Evolutionary conservation across 2,329 filamentous ascomycete genomes (phyloP).

Genomic region (Calonectria crousiana): DNA sequence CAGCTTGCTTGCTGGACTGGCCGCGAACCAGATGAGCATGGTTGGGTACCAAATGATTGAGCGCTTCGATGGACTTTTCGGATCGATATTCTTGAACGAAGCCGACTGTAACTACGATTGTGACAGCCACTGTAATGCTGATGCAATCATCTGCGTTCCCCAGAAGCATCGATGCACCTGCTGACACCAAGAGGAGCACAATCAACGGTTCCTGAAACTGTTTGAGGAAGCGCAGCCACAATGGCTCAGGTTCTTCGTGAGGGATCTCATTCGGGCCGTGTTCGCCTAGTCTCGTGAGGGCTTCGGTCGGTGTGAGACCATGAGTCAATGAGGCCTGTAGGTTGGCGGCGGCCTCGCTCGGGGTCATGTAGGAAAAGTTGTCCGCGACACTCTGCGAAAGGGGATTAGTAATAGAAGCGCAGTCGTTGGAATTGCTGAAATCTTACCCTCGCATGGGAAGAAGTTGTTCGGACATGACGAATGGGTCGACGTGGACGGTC

Average conservation of each 20-base stretch:
- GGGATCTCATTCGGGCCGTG: conserved; percentile 95
- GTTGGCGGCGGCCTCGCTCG: conserved; percentile 80
- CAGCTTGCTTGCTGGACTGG: conserved; percentile 51
- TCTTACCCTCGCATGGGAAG: conserved; percentile 67
- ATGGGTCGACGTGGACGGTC: conserved; percentile 45
- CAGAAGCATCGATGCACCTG: conserved; percentile 87
- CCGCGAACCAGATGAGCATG: conserved; percentile 93
- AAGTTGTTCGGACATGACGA: conserved; percentile 62
- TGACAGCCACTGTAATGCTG: conserved; percentile 95
- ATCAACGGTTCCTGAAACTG: conserved; percentile 98
- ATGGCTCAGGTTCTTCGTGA: conserved; percentile 90
- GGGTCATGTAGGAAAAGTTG: conserved; percentile 75
- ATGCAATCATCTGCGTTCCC: conserved; percentile 95
- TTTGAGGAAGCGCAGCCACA: conserved; percentile 95
- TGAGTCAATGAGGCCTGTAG: conserved; percentile 86
- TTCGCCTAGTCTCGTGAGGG: conserved; percentile 80
- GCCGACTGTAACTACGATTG: conserved; percentile 95
- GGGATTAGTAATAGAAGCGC: conserved; percentile 28
- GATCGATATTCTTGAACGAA: conserved; percentile 98
- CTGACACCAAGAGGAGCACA: conserved; percentile 88
- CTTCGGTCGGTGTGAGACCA: conserved; percentile 85
- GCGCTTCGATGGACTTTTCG: conserved; percentile 95
- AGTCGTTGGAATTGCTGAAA: neutral
- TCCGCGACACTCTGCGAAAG: conserved; percentile 65
- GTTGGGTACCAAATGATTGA: conserved; percentile 94